A percentile compares a stretch with the other conserved stretches of the same genome.
phyloP scores from a whole-genome alignment of 1,284 basidiomycete species.

The Cryptococcus maquisensis region DNA sequence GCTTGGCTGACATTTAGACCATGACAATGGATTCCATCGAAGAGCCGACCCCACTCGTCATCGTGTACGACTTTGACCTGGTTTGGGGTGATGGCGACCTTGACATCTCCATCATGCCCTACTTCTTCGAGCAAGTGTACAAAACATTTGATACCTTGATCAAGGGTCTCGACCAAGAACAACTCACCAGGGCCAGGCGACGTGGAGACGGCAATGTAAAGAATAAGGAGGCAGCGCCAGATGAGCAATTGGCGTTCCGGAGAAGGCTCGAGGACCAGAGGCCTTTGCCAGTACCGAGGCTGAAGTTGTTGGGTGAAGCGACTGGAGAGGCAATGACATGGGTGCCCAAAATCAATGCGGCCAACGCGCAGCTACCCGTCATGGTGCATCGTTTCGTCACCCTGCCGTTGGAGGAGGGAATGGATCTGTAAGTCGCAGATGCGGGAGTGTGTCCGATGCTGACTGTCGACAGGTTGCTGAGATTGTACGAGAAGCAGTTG shows the following conservation, averaged over 20 bases:
- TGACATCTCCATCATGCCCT: slow-evolving; percentile 40
- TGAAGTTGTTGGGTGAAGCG: slow-evolving; percentile 78
- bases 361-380: slow-evolving; percentile 71
- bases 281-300: slow-evolving; percentile 52
- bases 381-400: slow-evolving; percentile 85
- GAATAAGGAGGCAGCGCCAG: not conserved
- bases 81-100: slow-evolving; percentile 40
- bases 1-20: slow-evolving; percentile 13
- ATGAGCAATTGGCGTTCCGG: slow-evolving; percentile 13
- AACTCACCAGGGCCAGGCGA: slow-evolving; percentile 28
- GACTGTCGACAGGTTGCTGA: slow-evolving; percentile 53
- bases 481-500: slow-evolving; percentile 74
- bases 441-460: not conserved
- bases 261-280: slow-evolving; percentile 16
- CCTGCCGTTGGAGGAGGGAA: slow-evolving; percentile 73
- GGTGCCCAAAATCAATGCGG: slow-evolving; percentile 73
- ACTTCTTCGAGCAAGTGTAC: slow-evolving; percentile 37
- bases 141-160: slow-evolving; percentile 33
- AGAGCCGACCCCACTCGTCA: slow-evolving; percentile 14
- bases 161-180: slow-evolving; percentile 36
- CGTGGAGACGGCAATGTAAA: slow-evolving; percentile 17
- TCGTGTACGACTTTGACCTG: slow-evolving; percentile 43
- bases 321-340: slow-evolving; percentile 72
- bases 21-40: slow-evolving; percentile 42
- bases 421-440: slow-evolving; percentile 57